Base-by-base conservation (phyloP, 441 rosid species). In the Flueggea neowawraea region DNA sequence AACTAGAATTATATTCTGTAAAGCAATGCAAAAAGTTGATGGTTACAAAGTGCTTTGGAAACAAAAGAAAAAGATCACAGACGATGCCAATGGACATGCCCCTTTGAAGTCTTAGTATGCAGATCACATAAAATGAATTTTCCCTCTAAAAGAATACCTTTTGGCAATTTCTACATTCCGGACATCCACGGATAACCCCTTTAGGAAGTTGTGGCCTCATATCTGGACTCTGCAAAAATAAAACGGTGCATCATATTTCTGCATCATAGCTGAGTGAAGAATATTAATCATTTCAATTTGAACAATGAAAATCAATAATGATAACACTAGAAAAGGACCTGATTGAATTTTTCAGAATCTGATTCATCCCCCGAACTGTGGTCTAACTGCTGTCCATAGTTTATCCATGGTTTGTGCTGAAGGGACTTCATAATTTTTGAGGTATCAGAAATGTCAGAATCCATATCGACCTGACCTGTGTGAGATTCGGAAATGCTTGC, bases 101-200 rank as follows among this genome's bases (percentile, higher is more conserved):
- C 8, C 6, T n/a, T 17, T 22, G 28, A 22, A 22, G 28, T 22
- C 28, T 22, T 22, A 22, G 28, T 22, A 22, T 22, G 28, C 28
- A 22, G 28, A 22, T 0, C 28, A 22, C 3, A 57, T 9, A 13
- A 57, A 57, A 57, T 39, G 16, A 57, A 16, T 6, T 15, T 31
- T 33, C n/a, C 22, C 31, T n/a, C 14, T 17, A 7, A 56, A 22
- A 28, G 2, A 17, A 31, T 8, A 95, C 99, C 99, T 90, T 95
- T 67, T 87, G 98, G 81, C 98, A 92, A 74, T 80, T 86, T 61
- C 73, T 82, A 75, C 98, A 90, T 31, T 85, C 78, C 47, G 81
- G 77, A 73, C 96, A 90, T 57, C 92, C 99, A 31, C 88, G 89
- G 43, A 86, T 68, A 66, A 92, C 96, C 6, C 98, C 99, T 75